Evolutionary conservation across 192 early-diverging fungal species (phyloP).

Genomic region (Phycomyces blakesleeanus): DNA sequence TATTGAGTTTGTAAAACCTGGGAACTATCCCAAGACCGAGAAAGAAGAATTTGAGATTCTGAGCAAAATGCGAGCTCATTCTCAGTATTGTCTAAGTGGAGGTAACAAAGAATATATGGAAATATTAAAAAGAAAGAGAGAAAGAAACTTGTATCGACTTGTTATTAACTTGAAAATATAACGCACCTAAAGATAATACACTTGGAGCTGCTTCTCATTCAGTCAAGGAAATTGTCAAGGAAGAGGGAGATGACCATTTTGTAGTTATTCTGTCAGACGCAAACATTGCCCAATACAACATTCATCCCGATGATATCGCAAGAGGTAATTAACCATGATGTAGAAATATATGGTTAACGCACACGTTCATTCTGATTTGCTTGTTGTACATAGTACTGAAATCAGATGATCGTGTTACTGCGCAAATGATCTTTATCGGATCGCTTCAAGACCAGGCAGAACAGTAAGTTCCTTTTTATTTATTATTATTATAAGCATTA

Average conservation of each 20-base stretch:
- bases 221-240: slow-evolving; percentile 64
- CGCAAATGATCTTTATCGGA: slow-evolving; percentile 79
- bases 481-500: too few species aligned
- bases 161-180: neutral
- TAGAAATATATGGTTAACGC: neutral
- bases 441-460: slow-evolving; percentile 72
- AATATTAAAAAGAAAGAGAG: too few species aligned
- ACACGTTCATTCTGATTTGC: neutral
- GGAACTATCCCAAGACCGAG: slow-evolving; percentile 75
- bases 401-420: slow-evolving; percentile 66
- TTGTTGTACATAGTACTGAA: slow-evolving; percentile 49
- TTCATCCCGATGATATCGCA: slow-evolving; percentile 63
- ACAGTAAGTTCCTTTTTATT: slow-evolving; percentile 34
- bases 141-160: too few species aligned
- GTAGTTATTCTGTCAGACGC: slow-evolving; percentile 77
- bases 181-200: slow-evolving; percentile 59
- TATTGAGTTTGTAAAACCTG: slow-evolving; percentile 65
- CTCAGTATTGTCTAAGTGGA: slow-evolving; percentile 76
- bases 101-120: too few species aligned
- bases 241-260: slow-evolving; percentile 78
- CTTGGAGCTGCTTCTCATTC: slow-evolving; percentile 60
- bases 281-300: slow-evolving; percentile 76
- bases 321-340: slow-evolving; percentile 40
- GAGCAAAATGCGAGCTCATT: slow-evolving; percentile 71
- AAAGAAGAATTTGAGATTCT: slow-evolving; percentile 68